phyloP scores from a whole-genome alignment of 1,139 yeast species.

The Geotrichum candidum region DNA sequence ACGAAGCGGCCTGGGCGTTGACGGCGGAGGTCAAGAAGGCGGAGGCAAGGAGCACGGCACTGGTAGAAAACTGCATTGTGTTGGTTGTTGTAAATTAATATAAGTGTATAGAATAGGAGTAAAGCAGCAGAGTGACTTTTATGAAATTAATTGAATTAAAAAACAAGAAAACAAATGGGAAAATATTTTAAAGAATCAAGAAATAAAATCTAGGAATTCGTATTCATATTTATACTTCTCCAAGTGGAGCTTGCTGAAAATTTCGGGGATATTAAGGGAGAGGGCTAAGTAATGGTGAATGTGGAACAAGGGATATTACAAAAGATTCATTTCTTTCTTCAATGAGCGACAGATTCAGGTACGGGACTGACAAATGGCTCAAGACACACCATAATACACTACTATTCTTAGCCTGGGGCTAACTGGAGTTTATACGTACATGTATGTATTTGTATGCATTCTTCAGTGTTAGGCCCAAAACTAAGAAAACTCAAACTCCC shows the following conservation, averaged over 20 bases:
- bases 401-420: neutral
- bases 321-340: neutral
- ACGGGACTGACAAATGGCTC: neutral
- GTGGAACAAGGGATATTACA: neutral
- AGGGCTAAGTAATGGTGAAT: neutral
- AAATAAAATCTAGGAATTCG: neutral
- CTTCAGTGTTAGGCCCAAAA: neutral
- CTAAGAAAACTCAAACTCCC: neutral
- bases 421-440: neutral
- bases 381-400: neutral
- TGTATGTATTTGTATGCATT: neutral
- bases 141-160: neutral
- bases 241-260: neutral
- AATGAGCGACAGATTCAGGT: neutral
- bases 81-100: neutral
- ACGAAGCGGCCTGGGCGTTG: slow-evolving; percentile 2
- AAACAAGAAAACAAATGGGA: neutral
- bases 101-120: neutral
- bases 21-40: neutral
- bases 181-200: neutral
- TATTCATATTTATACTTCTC: neutral
- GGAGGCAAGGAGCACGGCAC: slow-evolving; percentile 2
- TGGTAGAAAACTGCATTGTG: slow-evolving; percentile 2
- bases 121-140: neutral
- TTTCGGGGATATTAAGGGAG: neutral